Percentiles rank a stretch among this genome's conserved stretches.
Conservation (phyloP, 768 basidiomycete genomes). For the Boletus reticuloceps region DNA sequence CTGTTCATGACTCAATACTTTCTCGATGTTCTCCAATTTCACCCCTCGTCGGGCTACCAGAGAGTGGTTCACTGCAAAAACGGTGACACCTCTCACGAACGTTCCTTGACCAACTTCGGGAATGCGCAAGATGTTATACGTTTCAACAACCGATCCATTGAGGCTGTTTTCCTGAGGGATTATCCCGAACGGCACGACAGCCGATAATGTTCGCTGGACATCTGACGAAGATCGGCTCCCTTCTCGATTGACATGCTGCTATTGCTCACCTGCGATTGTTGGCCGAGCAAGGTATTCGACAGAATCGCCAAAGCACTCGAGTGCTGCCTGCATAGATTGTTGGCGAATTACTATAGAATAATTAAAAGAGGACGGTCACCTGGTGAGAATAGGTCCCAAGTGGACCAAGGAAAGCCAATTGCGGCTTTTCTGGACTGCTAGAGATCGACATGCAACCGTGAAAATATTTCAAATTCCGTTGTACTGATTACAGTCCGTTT, state of each 20-base stretch:
- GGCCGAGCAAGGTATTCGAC: slow-evolving; percentile 42
- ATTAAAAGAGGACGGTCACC: slow-evolving; percentile 27
- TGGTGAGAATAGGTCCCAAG: slow-evolving; percentile 72
- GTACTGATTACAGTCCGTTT: neutral
- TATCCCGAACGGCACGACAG: slow-evolving; percentile 49
- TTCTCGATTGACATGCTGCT: neutral
- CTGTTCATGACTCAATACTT: slow-evolving; percentile 78
- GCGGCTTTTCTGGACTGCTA: slow-evolving; percentile 14
- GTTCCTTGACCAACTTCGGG: slow-evolving; percentile 36
- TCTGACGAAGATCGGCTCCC: slow-evolving; percentile 39
- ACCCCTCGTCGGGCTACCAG: slow-evolving; percentile 62
- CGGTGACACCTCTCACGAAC: slow-evolving; percentile 60
- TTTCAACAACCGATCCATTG: slow-evolving; percentile 71
- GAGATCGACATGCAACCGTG: slow-evolving; percentile 9
- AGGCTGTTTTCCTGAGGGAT: slow-evolving; percentile 81
- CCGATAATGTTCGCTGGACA: slow-evolving; percentile 53
- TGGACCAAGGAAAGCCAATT: slow-evolving; percentile 61
- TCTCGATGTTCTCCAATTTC: slow-evolving; percentile 50
- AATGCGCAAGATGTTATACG: slow-evolving; percentile 62
- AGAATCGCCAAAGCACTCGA: slow-evolving; percentile 42
- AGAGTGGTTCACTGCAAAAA: slow-evolving; percentile 64
- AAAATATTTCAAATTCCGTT: slow-evolving; percentile 3
- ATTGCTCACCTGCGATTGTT: slow-evolving; percentile 41
- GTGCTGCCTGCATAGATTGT: slow-evolving; percentile 42
- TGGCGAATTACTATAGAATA: slow-evolving; percentile 22